Base-by-base conservation (phyloP, 805 yeast genomes). In the Suhomyces xylopsoci region DNA sequence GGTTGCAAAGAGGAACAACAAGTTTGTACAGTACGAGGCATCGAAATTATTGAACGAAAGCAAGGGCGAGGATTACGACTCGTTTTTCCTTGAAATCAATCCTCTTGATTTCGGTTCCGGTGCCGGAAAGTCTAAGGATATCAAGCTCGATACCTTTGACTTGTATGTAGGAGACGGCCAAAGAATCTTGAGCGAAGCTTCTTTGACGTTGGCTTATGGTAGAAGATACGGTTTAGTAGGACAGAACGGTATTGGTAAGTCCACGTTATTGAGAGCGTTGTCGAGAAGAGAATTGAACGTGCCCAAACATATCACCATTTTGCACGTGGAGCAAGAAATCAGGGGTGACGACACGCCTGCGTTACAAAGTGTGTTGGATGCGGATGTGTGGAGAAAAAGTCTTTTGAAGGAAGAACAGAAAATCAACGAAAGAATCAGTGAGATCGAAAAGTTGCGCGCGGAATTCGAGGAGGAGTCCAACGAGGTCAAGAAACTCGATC, bases 211-310 rank as follows among this genome's bases (percentile, higher is more conserved):
- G 58, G 85, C 97, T 26, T 86, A 86, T 67, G 99, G 99, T 51
- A 90, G 88, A 69, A 83, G 98, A 68, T 94, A 94, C 62, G 99
- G 99, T 83, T 75, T 94, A 50, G 97, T 94, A 44, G 99, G 99
- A 71, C 96, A 92, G 68, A 94, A 94, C 76, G 99, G 99, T 93
- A 92, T 94, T 61, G 99, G 99, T 85, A 94, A 94, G 70, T 92
- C 98, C 44, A 94, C 99, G 0, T 74, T 94, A 50, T 77, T 94
- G 66, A 81, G 90, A 60, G 99, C 99, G 0, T 76, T 94, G 50
- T 87, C 97, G 1, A 83, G 96, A 69, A 87, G 99, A 81, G 99
- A 94, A 66, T 78, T 94, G 61, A 84, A 90, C 53, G 87, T 94
- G 61, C 98, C 99, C 12, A 91, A 89, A 62, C 98, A 94, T 69